Percentiles rank a stretch among this genome's conserved stretches.
Conservation (phyloP, 106 monocot genomes). For the Acanthochlamys bracteata region DNA sequence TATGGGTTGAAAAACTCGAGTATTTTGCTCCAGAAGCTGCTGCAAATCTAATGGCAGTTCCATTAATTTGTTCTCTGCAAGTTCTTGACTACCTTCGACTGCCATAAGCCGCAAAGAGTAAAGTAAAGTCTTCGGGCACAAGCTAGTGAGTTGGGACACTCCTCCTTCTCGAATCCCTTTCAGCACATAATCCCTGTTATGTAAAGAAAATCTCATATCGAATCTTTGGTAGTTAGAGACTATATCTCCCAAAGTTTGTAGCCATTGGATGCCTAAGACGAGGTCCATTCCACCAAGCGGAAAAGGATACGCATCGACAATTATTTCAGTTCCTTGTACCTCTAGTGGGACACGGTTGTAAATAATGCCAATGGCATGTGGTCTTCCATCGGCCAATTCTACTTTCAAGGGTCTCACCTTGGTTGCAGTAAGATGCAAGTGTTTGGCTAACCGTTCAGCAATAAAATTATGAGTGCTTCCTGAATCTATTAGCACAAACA, state of each 20-base stretch:
- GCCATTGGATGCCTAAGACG: not conserved
- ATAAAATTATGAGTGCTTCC: slow-evolving; percentile 5
- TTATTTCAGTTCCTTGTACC: not conserved
- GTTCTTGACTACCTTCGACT: not conserved
- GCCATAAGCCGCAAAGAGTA: not conserved
- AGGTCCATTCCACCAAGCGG: too few species aligned
- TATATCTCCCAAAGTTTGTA: not conserved
- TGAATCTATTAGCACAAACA: not conserved
- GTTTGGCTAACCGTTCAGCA: not conserved
- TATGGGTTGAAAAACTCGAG: not conserved
- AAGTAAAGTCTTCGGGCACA: not conserved
- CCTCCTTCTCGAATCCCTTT: not conserved
- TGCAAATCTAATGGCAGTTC: not conserved
- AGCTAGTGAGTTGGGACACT: not conserved
- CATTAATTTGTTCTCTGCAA: not conserved
- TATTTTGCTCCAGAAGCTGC: not conserved
- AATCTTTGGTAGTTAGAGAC: not conserved
- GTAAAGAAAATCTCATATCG: not conserved
- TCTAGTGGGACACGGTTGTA: not conserved
- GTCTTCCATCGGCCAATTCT: not conserved
- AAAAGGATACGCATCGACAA: not conserved
- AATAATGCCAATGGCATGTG: not conserved
- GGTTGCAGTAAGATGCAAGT: not conserved
- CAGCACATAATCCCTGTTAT: not conserved
- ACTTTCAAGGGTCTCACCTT: not conserved